Conservation (phyloP, 192 early-diverging fungal genomes). For the Borealophlyctis nickersoniae region DNA sequence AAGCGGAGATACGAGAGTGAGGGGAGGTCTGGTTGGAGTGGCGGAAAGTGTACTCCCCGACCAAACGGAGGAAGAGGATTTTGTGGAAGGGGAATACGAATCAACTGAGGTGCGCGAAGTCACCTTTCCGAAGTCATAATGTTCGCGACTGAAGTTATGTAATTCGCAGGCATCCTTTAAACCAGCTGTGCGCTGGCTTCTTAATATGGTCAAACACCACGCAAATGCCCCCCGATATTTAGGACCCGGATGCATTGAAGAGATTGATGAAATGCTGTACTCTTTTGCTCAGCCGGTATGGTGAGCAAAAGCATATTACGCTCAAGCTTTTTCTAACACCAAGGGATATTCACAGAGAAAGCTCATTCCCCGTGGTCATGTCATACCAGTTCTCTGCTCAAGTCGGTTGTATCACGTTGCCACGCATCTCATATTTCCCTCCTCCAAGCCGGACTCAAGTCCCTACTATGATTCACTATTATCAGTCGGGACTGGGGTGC, state of each 20-base stretch:
- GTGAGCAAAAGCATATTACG: background rate
- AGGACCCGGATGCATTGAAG: background rate
- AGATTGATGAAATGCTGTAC: constrained; percentile 10
- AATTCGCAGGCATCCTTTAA: constrained; percentile 28
- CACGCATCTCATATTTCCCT: constrained; percentile 12
- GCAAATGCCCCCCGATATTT: background rate
- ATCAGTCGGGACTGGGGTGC: constrained; percentile 6
- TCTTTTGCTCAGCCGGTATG: background rate
- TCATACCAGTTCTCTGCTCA: constrained; percentile 20
- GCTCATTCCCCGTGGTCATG: constrained; percentile 5
- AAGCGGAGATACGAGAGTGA: background rate
- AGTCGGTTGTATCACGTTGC: constrained; percentile 30
- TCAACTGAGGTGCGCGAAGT: constrained; percentile 21
- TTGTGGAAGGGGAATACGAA: constrained; percentile 25
- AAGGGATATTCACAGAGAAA: background rate
- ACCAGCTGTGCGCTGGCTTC: constrained; percentile 37
- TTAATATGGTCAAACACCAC: constrained; percentile 6
- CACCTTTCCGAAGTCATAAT: background rate
- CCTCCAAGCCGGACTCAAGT: constrained; percentile 2
- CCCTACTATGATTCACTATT: no score
- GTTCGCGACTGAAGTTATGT: background rate
- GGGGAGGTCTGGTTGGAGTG: background rate
- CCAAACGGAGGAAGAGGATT: background rate
- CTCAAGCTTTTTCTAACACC: background rate
- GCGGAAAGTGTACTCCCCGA: background rate